Evolutionary conservation across 139 green algal species (phyloP).

Genomic region (Micractinium sp.): DNA sequence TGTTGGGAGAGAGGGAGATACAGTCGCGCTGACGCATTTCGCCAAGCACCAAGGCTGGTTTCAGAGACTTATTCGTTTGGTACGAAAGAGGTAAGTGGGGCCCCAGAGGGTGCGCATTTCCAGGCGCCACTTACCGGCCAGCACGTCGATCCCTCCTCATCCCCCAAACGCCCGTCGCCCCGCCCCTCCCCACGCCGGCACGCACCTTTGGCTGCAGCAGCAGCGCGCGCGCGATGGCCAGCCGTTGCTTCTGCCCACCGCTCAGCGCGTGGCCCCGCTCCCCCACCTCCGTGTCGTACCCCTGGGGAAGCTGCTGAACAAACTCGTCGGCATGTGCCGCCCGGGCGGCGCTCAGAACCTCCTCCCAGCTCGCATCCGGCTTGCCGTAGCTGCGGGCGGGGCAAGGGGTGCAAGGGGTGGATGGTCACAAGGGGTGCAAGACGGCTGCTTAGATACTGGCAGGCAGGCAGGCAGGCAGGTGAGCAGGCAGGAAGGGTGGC

Average conservation of each 20-base stretch:
- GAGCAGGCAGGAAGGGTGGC: not conserved
- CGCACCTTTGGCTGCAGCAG: slow-evolving; percentile 74
- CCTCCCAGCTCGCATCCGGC: slow-evolving; percentile 6
- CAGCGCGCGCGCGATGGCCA: slow-evolving; percentile 85
- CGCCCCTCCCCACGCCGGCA: slow-evolving; percentile 22
- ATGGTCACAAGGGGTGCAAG: not conserved
- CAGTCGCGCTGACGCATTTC: too few relatives aligned
- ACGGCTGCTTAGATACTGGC: not conserved
- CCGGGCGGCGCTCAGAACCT: slow-evolving; percentile 17
- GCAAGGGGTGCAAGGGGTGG: not conserved
- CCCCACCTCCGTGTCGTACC: slow-evolving; percentile 71
- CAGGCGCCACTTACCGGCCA: not conserved
- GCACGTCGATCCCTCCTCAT: not conserved
- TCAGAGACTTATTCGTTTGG: too few relatives aligned
- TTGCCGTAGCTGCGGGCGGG: slow-evolving; percentile 10
- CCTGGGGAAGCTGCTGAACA: slow-evolving; percentile 68
- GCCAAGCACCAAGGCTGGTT: too few relatives aligned
- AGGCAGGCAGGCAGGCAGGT: too few relatives aligned
- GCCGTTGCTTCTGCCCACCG: slow-evolving; percentile 78
- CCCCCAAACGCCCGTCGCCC: not conserved
- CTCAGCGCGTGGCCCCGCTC: slow-evolving; percentile 59
- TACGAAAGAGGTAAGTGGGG: too few relatives aligned
- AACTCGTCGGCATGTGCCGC: slow-evolving; percentile 81
- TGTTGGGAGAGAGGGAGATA: too few relatives aligned
- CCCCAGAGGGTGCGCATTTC: too few relatives aligned